phyloP scores from a whole-genome alignment of 1,284 basidiomycete genomes.

The Rhodotorula sp. region DNA sequence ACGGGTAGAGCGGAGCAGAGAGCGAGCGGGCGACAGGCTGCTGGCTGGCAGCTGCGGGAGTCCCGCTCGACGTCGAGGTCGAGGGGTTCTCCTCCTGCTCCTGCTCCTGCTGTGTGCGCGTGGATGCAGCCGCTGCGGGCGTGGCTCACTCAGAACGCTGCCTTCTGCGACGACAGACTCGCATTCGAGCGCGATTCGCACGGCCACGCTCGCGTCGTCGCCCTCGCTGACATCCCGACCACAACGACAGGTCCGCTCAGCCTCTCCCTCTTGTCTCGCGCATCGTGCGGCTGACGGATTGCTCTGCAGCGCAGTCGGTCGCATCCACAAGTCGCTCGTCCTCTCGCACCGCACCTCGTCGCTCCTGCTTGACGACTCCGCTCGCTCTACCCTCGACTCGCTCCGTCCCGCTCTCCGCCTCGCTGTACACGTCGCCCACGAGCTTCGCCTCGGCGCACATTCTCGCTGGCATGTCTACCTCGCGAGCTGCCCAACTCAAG shows the following conservation, averaged over 20 bases:
- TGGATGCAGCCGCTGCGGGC: background rate
- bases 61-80: background rate
- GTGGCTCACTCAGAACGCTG: conserved; percentile 7
- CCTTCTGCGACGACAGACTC: conserved; percentile 4
- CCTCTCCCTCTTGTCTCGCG: background rate
- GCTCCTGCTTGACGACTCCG: conserved; percentile 1
- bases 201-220: background rate
- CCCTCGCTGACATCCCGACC: background rate
- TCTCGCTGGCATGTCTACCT: conserved; percentile 51
- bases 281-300: no score
- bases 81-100: background rate
- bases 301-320: conserved; percentile 44
- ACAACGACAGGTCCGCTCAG: background rate
- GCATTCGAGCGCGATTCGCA: background rate
- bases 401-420: conserved; percentile 46
- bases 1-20: background rate
- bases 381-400: background rate
- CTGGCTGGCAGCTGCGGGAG: no score
- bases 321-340: conserved; percentile 48
- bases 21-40: background rate
- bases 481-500: conserved; percentile 46
- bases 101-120: background rate
- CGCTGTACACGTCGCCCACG: conserved; percentile 49
- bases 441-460: conserved; percentile 45
- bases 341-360: conserved; percentile 46